Base-by-base conservation (phyloP, 2,329 filamentous ascomycete species). In the Akanthomyces lecanii region DNA sequence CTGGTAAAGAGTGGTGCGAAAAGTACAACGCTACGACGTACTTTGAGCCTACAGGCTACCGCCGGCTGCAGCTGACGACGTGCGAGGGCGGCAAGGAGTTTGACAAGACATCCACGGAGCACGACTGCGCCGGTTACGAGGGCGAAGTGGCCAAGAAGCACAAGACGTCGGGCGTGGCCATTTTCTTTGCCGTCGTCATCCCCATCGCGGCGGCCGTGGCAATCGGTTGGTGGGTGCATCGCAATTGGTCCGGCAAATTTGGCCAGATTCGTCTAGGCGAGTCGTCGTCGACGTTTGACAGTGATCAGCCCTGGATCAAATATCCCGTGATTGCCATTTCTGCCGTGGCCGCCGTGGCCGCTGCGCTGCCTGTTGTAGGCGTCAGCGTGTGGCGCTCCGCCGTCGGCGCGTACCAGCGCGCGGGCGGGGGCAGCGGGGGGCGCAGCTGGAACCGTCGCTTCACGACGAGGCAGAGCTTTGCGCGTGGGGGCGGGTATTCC, bases 231-330 rank as follows among this genome's bases (percentile, higher is more conserved):
- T 97, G 87, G 76, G 88, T 94, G 23, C 97, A 88, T 81, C 85
- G 80, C 65, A 90, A 90, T 76, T 97, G 91, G 91, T 88, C 87
- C 69, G 87, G 87, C 75, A 96, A 96, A 73, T 96, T 98, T 73
- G 95, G 95, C 12, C 89, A 94, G 73, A 94, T 99, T 72, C 85
- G 92, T 25, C 85, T 99, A 16, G 95, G 95, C 62, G 95, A 97
- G 70, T 77, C 78, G 68, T 71, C 71, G 60, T 70, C 71, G 64
- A 74, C 71, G 25, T 74, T 93, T 66, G 86, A 92, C 71, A 83
- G 85, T 66, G 89, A 96, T 59, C 85, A 88, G 51, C 85, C 89
- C 1, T 91, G 90, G 81, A 83, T 99, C 72, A 88, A 87, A 70
- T 92, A 94, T 68, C 93, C 94, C 2, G 87, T 98, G 59, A 85